Base-by-base conservation (phyloP, 164 flowering plant genomes). In the Dillenia turbinata region DNA sequence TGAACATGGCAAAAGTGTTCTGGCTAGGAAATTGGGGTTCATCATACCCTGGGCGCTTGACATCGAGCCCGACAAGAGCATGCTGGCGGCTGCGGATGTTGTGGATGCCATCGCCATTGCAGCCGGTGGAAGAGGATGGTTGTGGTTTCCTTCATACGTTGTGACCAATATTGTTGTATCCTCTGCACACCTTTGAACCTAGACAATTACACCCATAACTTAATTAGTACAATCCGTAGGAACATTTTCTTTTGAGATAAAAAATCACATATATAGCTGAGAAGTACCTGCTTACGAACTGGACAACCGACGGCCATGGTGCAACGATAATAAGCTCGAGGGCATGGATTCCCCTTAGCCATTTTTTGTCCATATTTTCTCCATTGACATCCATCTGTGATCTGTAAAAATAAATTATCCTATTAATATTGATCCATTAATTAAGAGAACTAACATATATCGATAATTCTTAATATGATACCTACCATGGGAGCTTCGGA, bases 51-150 rank as follows among this genome's bases (percentile, higher is more conserved):
- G 87, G 5, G 83, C 64, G 57, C 91, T 86, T 3, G 88, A 72
- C 81, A 81, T 84, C n/a, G 92, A 86, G 7, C 92, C 92, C 13
- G 92, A 86, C 1, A 86, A 79, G n/a, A 86, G 77, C 92, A 86
- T 86, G 55, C 16, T 83, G 1, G 87, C 92, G 0, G 92, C 92
- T 0, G 92, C 89, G 0, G 92, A 69, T 10, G 92, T 87, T 33
- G 89, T 84, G 11, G 86, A 84, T 4, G 86, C 89, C 92, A 87
- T 84, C 1, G 89, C 82, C 83, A 83, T 71, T 2, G 86, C 92
- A 8, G 86, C 86, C 1, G 87, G 89, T 2, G 88, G 88, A 8
- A 87, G 76, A 4, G 89, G 87, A 59, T 85, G 89, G 67, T 81
- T 83, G 69, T 84, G 88, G 55, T 60, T 83, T 5, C 89, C 89